Base-by-base conservation (phyloP, 2,329 filamentous ascomycete species). In the Fusarium papillatum region DNA sequence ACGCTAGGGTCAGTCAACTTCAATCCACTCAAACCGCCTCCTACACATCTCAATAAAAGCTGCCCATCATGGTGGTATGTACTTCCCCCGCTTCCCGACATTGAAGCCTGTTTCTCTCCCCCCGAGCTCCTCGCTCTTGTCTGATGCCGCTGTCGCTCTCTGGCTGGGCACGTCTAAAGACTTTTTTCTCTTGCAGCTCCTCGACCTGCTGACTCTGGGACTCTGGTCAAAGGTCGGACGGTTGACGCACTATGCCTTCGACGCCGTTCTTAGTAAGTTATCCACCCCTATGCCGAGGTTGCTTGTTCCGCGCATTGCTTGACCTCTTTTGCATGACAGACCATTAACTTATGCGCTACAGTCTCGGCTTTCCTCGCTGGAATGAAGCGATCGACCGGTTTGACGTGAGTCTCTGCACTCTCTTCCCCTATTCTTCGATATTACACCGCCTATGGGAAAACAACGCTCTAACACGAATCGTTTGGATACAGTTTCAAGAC, bases 301-400 rank as follows among this genome's bases (percentile, higher is more conserved):
- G 26, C 62, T 60, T 63, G 64, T 59, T 62, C 38, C 34, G 63
- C 34, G 19, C 29, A 24, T 34, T 19, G 50, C 31, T 38, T 24
- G 16, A 24, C 50, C 4, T 55, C 48, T 8, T n/a, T 16, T 19
- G 24, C 13, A 7, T 22, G 31, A 26, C 19, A 38, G 9, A 34
- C 36, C 24, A 19, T 70, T 72, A 66, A 79, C 64, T 26, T 10
- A 22, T 57, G 34, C 60, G 2, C n/a, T 13, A 29, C 71, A 97
- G 95, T 99, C 85, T 99, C 97, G 81, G 95, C 97, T 75, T 96
- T 98, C 84, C 93, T 99, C 78, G 97, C 97, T 46, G 97, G 97
- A 81, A 96, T 99, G 89, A 97, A 98, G 88, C 95, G 97, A 80
- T 98, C 96, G 76, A 98, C 97, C 73, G 97, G 97, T 82, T 90